These are phyloP conservation scores for Penicillium sp. DNA, from an alignment of 2,329 filamentous ascomycete genomes.

Conservation along the genomic window DNA sequence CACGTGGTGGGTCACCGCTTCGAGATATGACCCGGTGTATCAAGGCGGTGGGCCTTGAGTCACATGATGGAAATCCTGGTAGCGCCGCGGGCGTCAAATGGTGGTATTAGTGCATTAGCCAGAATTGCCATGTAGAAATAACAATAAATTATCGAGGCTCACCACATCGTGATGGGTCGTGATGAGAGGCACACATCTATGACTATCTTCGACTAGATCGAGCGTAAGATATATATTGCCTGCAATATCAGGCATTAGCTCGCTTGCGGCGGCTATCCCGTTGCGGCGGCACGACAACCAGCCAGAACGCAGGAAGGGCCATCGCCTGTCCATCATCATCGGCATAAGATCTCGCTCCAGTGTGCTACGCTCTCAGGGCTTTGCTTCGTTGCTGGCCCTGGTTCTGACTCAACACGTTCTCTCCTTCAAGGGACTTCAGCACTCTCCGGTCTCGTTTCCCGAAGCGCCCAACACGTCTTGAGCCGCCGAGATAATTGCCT, in stretches of 20 bases:
- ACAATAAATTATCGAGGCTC: too few relatives aligned
- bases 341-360: conserved; percentile 16
- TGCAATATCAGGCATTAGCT: conserved; percentile 22
- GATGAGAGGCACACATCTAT: too few relatives aligned
- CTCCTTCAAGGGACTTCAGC: conserved; percentile 9
- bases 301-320: conserved; percentile 34
- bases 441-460: conserved; percentile 9
- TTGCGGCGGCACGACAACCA: conserved; percentile 38
- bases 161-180: too few relatives aligned
- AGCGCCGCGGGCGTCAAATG: too few relatives aligned
- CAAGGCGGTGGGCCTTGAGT: neutral
- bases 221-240: too few relatives aligned
- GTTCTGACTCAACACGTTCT: conserved; percentile 4
- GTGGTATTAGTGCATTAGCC: too few relatives aligned
- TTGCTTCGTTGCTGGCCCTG: conserved; percentile 9
- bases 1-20: neutral
- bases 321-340: conserved; percentile 29
- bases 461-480: conserved; percentile 14
- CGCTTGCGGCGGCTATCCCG: conserved; percentile 39
- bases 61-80: neutral
- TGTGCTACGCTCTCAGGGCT: conserved; percentile 13
- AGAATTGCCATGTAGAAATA: too few relatives aligned
- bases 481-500: conserved; percentile 21
- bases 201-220: too few relatives aligned
- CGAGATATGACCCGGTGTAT: neutral